A percentile compares a stretch with the other conserved stretches of the same genome.
phyloP scores from a whole-genome alignment of 352 stramenopile species.

The Phytopythium litorale region DNA sequence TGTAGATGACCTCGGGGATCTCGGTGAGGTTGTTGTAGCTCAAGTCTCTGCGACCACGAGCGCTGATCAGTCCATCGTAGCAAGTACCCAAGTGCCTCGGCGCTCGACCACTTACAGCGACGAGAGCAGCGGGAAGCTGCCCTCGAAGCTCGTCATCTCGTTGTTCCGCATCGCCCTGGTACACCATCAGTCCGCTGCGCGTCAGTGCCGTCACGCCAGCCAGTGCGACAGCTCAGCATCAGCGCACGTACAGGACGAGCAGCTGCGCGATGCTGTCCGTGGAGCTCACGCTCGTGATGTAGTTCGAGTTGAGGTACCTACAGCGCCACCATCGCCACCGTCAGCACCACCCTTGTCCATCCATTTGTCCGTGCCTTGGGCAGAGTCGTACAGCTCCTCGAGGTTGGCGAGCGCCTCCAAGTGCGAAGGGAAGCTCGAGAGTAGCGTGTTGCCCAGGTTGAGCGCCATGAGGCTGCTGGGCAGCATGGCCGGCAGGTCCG shows the following conservation, averaged over 20 bases:
- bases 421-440: conserved; percentile 14
- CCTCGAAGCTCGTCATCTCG: conserved; percentile 10
- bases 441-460: conserved; percentile 25
- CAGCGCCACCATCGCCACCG: conserved; percentile 1
- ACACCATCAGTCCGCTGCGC: not conserved
- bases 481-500: conserved; percentile 14
- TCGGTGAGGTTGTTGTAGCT: conserved; percentile 21
- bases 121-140: conserved; percentile 12
- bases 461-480: conserved; percentile 15
- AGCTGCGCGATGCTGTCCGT: conserved; percentile 12
- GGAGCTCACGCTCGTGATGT: conserved; percentile 15
- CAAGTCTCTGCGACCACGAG: conserved; percentile 13
- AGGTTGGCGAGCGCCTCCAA: conserved; percentile 13
- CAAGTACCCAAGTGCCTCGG: too few species aligned
- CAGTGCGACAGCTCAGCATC: too few species aligned
- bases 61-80: not conserved
- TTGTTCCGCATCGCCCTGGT: conserved; percentile 7
- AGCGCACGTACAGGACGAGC: conserved; percentile 13
- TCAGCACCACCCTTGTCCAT: not conserved
- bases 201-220: too few species aligned
- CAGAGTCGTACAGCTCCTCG: conserved; percentile 14
- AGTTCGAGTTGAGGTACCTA: conserved; percentile 21
- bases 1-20: conserved; percentile 24
- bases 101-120: conserved; percentile 5
- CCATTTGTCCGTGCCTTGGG: not conserved